Conservation (phyloP, 108 stramenopile genomes). For the Skeletonema tropicum region DNA sequence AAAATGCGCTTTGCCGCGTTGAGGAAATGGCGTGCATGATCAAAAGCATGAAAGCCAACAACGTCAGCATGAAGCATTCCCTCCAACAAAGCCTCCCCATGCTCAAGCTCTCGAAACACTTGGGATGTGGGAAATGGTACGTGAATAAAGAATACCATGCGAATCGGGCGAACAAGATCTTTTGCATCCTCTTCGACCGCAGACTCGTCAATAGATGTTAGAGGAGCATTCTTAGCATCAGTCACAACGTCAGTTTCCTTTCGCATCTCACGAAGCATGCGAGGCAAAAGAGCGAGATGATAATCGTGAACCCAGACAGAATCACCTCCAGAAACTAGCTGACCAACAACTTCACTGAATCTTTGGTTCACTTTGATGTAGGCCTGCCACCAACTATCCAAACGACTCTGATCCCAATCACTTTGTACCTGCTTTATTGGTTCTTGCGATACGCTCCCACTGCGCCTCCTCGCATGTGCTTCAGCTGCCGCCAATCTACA, state of each 20-base stretch:
- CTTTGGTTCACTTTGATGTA: constrained; percentile 84
- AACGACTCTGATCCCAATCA: constrained; percentile 88
- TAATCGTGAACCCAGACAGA: constrained; percentile 99
- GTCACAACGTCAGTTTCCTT: constrained; percentile 28
- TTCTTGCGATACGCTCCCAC: constrained; percentile 19
- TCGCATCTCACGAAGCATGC: constrained; percentile 65
- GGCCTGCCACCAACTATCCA: constrained; percentile 90
- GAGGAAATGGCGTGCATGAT: constrained; percentile 99
- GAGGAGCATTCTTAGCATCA: neutral
- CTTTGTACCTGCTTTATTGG: constrained; percentile 21
- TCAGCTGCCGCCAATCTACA: constrained; percentile 49
- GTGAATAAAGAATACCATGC: constrained; percentile 98
- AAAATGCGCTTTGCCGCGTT: constrained; percentile 98
- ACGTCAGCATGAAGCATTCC: constrained; percentile 98
- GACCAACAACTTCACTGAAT: constrained; percentile 76
- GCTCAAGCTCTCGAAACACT: constrained; percentile 96
- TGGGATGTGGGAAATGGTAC: constrained; percentile 99
- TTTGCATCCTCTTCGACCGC: neutral
- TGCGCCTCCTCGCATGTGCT: constrained; percentile 40
- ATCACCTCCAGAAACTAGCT: constrained; percentile 65
- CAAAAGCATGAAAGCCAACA: constrained; percentile 99
- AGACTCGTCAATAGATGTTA: neutral
- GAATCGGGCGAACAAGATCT: constrained; percentile 37
- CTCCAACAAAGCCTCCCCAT: constrained; percentile 90
- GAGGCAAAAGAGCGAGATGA: constrained; percentile 94